These are phyloP conservation scores for Alternaria arbusti DNA, from an alignment of 2,329 filamentous ascomycete species.

Conservation along the genomic window DNA sequence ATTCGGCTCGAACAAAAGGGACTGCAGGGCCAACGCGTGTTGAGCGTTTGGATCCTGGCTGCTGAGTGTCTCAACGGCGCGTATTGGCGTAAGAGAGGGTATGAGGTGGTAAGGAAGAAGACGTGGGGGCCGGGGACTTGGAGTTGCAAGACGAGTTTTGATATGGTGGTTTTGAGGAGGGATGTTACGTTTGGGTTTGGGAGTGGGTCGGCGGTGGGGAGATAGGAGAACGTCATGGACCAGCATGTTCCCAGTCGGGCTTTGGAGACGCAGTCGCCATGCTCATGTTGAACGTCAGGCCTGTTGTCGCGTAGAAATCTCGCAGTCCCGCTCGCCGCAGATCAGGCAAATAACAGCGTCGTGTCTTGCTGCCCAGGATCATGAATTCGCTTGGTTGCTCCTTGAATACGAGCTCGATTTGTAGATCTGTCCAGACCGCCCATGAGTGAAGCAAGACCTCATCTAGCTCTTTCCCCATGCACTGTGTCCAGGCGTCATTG, in stretches of 20 bases:
- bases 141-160: constrained; percentile 29
- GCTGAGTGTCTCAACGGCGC: constrained; percentile 32
- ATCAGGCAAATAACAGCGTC: neutral
- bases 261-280: neutral
- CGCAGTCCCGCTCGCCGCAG: neutral
- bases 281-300: neutral
- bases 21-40: neutral
- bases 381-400: neutral
- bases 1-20: neutral
- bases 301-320: neutral
- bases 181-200: constrained; percentile 14
- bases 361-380: neutral
- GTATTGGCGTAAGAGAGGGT: constrained; percentile 38
- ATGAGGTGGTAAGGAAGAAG: constrained; percentile 20
- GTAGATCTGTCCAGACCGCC: neutral
- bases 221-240: neutral
- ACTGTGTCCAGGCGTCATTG: neutral
- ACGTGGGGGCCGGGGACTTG: constrained; percentile 18
- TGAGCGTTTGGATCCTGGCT: constrained; percentile 28
- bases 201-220: neutral
- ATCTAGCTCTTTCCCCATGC: fast-evolving
- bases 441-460: neutral
- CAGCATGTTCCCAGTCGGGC: fast-evolving
- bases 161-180: constrained; percentile 30
- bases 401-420: neutral